Evolutionary conservation across 345 rosid genomes (phyloP).

Genomic region (Cardiospermum halicacabum): DNA sequence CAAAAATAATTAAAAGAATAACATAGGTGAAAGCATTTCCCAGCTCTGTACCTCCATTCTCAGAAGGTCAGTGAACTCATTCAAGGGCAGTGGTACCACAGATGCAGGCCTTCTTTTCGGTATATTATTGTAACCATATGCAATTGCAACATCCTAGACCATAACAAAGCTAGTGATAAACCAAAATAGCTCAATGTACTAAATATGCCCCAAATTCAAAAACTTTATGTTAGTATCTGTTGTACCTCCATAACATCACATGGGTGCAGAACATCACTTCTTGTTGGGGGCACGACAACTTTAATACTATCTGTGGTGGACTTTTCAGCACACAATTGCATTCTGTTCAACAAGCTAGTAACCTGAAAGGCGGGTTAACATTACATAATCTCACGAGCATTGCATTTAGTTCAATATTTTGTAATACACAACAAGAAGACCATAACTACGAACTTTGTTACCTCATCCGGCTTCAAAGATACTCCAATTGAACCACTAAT

Average conservation of each 20-base stretch:
- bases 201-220: not conserved
- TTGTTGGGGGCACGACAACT: slow-evolving; percentile 73
- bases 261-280: slow-evolving; percentile 91
- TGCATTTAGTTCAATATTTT: not conserved
- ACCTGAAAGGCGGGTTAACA: slow-evolving; percentile 41
- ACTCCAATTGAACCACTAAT: slow-evolving; percentile 72
- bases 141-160: slow-evolving; percentile 89
- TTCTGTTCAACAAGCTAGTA: slow-evolving; percentile 57
- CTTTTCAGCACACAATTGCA: slow-evolving; percentile 65
- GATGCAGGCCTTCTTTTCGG: slow-evolving; percentile 62
- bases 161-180: slow-evolving; percentile 3
- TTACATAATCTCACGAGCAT: not conserved
- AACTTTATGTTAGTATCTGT: not conserved
- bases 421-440: not conserved
- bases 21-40: not conserved
- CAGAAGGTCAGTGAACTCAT: slow-evolving; percentile 73
- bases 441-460: slow-evolving; percentile 21
- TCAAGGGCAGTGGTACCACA: slow-evolving; percentile 60
- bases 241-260: slow-evolving; percentile 97
- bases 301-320: slow-evolving; percentile 36
- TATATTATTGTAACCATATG: slow-evolving; percentile 84
- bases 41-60: slow-evolving; percentile 58
- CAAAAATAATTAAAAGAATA: not conserved
- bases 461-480: slow-evolving; percentile 68
- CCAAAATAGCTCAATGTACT: not conserved